These are phyloP conservation scores for Acrocalymma vagum DNA, from an alignment of 2,329 filamentous ascomycete genomes.

Conservation along the genomic window DNA sequence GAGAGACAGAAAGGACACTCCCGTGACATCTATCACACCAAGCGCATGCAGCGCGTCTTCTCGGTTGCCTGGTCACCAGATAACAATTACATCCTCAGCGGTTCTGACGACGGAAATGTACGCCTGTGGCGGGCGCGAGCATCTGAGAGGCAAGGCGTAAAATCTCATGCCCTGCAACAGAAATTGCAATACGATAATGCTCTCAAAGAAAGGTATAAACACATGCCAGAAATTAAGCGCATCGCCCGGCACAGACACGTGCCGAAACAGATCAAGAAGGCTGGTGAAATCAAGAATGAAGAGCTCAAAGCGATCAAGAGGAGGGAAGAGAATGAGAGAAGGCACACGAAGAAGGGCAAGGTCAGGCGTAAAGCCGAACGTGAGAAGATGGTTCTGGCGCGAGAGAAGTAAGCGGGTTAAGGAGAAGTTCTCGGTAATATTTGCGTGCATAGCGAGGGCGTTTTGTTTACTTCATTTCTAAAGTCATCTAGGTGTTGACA, in stretches of 20 bases:
- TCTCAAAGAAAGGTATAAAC: constrained; percentile 81
- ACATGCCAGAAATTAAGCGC: constrained; percentile 95
- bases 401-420: constrained; percentile 59
- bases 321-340: constrained; percentile 91
- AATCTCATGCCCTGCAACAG: constrained; percentile 83
- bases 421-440: constrained; percentile 5
- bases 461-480: constrained; percentile 19
- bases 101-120: constrained; percentile 92
- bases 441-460: constrained; percentile 45
- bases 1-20: constrained; percentile 81
- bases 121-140: constrained; percentile 90
- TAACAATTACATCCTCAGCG: constrained; percentile 86
- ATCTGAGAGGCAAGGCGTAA: constrained; percentile 82
- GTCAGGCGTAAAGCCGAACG: constrained; percentile 78
- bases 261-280: constrained; percentile 95
- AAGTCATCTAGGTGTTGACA: no score
- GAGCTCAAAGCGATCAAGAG: constrained; percentile 89
- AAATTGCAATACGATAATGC: constrained; percentile 92
- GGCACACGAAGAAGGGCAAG: constrained; percentile 86
- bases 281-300: constrained; percentile 89
- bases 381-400: constrained; percentile 89
- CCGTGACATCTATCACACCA: constrained; percentile 95
- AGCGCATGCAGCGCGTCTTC: constrained; percentile 96
- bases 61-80: constrained; percentile 86
- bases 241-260: constrained; percentile 92